These are phyloP conservation scores for Raffaelea deltoideospora DNA, from an alignment of 2,329 filamentous ascomycete species.

Conservation along the genomic window DNA sequence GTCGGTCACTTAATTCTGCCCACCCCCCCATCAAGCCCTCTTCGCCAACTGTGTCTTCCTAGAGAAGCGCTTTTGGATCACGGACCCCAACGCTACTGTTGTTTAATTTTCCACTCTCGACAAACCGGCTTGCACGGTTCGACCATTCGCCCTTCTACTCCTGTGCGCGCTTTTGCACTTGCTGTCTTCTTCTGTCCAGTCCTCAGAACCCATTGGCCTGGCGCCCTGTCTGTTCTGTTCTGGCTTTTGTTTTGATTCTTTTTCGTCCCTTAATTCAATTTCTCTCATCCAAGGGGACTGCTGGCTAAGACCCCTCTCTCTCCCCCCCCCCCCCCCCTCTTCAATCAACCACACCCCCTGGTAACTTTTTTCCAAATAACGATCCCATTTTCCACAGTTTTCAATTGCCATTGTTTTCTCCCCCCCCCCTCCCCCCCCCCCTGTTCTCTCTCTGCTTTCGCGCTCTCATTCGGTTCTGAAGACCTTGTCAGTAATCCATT, in stretches of 20 bases:
- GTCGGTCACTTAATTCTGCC: conserved; percentile 37
- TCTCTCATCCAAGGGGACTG: conserved; percentile 1
- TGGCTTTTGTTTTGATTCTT: background rate
- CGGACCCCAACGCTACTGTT: no score
- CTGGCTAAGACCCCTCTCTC: conserved; percentile 7
- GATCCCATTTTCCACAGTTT: conserved; percentile 28
- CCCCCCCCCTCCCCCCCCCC: background rate
- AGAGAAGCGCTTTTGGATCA: no score
- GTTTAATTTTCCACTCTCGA: no score
- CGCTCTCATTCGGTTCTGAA: no score
- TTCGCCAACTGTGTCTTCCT: conserved; percentile 12
- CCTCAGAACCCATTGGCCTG: no score
- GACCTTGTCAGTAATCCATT: conserved; percentile 8
- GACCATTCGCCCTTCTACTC: no score
- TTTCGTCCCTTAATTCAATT: background rate
- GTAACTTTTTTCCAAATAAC: conserved; percentile 18
- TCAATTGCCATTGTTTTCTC: conserved; percentile 1
- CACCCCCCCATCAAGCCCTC: conserved; percentile 9
- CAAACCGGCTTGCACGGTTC: no score
- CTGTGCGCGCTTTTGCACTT: no score
- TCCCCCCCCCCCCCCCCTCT: background rate
- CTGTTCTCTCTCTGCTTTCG: background rate
- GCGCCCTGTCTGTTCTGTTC: background rate
- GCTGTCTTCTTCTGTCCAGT: background rate
- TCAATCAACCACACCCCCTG: no score